Evolutionary conservation across 1,139 yeast species (phyloP).

Genomic region (Suhomyces kunorum): DNA sequence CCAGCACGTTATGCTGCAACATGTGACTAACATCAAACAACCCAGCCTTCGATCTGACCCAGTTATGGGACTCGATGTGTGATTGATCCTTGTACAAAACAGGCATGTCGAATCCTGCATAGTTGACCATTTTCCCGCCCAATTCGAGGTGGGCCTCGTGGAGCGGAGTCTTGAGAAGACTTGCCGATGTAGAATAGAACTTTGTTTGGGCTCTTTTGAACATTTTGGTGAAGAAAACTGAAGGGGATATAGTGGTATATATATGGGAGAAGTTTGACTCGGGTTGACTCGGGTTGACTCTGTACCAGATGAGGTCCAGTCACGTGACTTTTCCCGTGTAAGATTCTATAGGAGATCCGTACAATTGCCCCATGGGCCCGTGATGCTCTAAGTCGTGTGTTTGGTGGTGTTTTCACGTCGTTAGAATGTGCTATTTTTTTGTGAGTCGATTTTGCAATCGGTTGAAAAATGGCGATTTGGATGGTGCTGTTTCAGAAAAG

Average conservation of each 20-base stretch:
- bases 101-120: slow-evolving; percentile 96
- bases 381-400: too few relatives aligned
- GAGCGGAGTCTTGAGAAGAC: slow-evolving; percentile 68
- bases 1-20: slow-evolving; percentile 82
- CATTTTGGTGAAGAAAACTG: slow-evolving; percentile 9
- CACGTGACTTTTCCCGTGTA: neutral
- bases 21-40: slow-evolving; percentile 95
- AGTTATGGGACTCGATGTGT: slow-evolving; percentile 89
- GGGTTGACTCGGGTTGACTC: slow-evolving; percentile 4
- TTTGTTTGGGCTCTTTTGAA: slow-evolving; percentile 16
- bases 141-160: slow-evolving; percentile 74
- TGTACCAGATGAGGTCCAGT: neutral
- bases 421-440: too few relatives aligned
- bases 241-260: slow-evolving; percentile 3
- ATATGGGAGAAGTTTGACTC: slow-evolving; percentile 9
- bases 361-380: too few relatives aligned
- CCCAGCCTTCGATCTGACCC: slow-evolving; percentile 90
- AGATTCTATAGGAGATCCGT: too few relatives aligned
- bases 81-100: slow-evolving; percentile 78
- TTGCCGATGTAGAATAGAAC: slow-evolving; percentile 28
- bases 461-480: too few relatives aligned
- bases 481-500: too few relatives aligned
- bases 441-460: too few relatives aligned
- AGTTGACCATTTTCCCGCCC: slow-evolving; percentile 92
- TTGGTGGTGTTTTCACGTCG: too few relatives aligned